Base-by-base conservation (phyloP, 2,329 filamentous ascomycete genomes). In the Apiospora kogelbergensis region DNA sequence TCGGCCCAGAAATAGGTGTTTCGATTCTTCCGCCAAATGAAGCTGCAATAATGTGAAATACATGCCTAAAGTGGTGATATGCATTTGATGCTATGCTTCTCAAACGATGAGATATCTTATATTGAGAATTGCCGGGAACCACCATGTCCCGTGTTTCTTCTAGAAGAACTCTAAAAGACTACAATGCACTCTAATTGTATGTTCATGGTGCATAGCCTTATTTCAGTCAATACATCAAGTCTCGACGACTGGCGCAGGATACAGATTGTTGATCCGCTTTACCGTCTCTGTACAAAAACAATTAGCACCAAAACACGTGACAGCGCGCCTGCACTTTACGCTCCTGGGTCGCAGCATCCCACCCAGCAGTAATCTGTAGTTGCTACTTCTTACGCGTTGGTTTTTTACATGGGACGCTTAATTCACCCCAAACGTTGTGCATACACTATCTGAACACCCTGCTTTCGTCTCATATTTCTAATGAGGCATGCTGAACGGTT, bases 301-400 rank as follows among this genome's bases (percentile, higher is more conserved):
- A 17, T 30, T 37, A 37, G 53, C 53, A 60, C 26, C 30, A 60
- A 60, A 60, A 60, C 53, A 60, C 53, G 53, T 60, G 53, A 60
- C 53, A 37, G 3, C 53, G 53, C 53, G 53, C 30, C 30, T 11
- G 17, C 53, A 30, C 24, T 57, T 24, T 30, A 30, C 24, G 24
- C 13, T 11, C 11, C 30, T 45, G 42, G 46, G 26, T 26, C 48
- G 48, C 22, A 13, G 10, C 46, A 30, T 57, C 26, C 48, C 17
- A n/a, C 22, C 46, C 33, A 53, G 13, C 11, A 15, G 11, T 30
- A 24, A 26, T 33, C 6, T 9, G 9, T 30, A 26, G 13, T 30
- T 9, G 7, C 7, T 57, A 33, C 22, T 3, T 10, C 48, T 33
- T 11, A 60, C 30, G 53, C 53, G 26, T 30, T 37, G 17, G 17